A percentile compares a stretch with the other conserved stretches of the same genome.
Evolutionary conservation across 2,329 filamentous ascomycete genomes (phyloP).

Genomic region (Talaromyces funiculosus): DNA sequence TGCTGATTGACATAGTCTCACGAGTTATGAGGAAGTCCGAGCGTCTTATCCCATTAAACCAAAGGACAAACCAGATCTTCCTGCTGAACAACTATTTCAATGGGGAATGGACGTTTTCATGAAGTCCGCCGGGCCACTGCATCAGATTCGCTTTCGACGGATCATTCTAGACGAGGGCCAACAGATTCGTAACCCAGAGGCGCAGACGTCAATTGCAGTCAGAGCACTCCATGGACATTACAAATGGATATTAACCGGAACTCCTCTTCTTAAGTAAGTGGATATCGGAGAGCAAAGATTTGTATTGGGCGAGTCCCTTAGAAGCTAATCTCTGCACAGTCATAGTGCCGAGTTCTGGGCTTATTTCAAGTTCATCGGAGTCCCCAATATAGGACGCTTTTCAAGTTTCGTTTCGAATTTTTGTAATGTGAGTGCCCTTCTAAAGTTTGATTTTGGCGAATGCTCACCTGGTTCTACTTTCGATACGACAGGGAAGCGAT

Average conservation of each 20-base stretch:
- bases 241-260: conserved; percentile 38
- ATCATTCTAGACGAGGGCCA: conserved; percentile 40
- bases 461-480: background rate
- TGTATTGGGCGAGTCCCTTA: background rate
- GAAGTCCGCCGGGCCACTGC: conserved; percentile 27
- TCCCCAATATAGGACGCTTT: conserved; percentile 23
- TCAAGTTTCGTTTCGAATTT: conserved; percentile 23
- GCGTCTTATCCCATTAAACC: conserved; percentile 26
- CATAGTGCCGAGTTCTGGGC: conserved; percentile 34
- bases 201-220: conserved; percentile 32
- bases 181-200: conserved; percentile 31
- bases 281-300: background rate
- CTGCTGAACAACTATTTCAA: conserved; percentile 17
- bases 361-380: conserved; percentile 33
- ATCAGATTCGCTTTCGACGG: conserved; percentile 31
- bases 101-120: conserved; percentile 24
- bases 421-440: conserved; percentile 17
- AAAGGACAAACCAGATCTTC: conserved; percentile 16
- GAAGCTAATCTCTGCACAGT: conserved; percentile 23
- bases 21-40: conserved; percentile 34
- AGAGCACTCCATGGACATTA: conserved; percentile 29
- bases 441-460: background rate
- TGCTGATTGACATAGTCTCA: conserved; percentile 23
- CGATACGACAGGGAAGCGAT: conserved; percentile 15
- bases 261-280: conserved; percentile 34